Base-by-base conservation (phyloP, 441 rosid genomes). In the Eutrema salsugineum region DNA sequence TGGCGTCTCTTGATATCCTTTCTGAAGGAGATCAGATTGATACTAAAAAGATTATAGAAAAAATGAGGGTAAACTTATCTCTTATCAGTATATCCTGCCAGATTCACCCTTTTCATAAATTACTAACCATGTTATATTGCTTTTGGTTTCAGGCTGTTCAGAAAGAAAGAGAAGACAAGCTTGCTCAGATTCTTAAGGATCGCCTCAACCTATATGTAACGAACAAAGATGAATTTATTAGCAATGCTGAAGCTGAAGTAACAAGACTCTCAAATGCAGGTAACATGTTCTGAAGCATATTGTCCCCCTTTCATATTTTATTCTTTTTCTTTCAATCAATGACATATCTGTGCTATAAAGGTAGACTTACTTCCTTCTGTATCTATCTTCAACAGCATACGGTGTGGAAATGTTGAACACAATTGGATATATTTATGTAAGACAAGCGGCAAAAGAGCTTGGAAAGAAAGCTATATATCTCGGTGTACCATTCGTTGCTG, bases 401-500 rank as follows among this genome's bases (percentile, higher is more conserved):
- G 99, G 99, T 59, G 91, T 84, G 77, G 99, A 86, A 76, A 94
- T 94, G 97, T 66, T 94, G 84, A 92, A 86, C 82, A 94, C 99
- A 72, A 94, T 94, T 69, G 99, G 97, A 42, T 93, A 93, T 73
- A 92, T 94, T 63, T 94, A 94, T 77, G 89, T 68, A 69, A 85
- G 99, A 76, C 97, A 90, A 79, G 93, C 97, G 8, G 99, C 99
- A 19, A 94, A 90, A 83, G 99, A 94, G 83, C 97, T 94, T 38
- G 99, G 99, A 42, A 94, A 92, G 83, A 94, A 94, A 80, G 94
- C 91, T 2, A 87, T 84, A 27, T 89, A 86, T 77, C 81, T 94
- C 42, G 97, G 97, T 61, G 88, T 94, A 68, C 99, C 99, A 24
- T 94, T 94, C 10, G 51, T 94, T 63, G 97, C 99, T 12, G 99